Evolutionary conservation across 352 stramenopile species (phyloP).

Genomic region (Phytophthora colocasiae): DNA sequence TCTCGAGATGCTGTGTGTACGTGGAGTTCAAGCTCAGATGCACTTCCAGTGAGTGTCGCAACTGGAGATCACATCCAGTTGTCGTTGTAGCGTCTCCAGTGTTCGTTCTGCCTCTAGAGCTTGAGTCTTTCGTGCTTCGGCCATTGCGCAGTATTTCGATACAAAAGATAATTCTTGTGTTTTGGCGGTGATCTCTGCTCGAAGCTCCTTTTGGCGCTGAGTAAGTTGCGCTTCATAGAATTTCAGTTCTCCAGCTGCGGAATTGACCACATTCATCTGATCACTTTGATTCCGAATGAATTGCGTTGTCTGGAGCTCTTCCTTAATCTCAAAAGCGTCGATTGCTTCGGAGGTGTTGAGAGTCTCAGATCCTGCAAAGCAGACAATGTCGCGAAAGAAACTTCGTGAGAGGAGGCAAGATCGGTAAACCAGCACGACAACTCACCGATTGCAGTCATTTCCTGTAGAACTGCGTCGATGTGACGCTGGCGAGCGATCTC

Average conservation of each 20-base stretch:
- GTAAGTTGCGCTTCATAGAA: constrained; percentile 55
- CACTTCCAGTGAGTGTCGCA: background rate
- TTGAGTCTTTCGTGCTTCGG: constrained; percentile 41
- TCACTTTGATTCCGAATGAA: constrained; percentile 42
- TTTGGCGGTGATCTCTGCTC: constrained; percentile 42
- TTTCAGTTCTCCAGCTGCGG: constrained; percentile 39
- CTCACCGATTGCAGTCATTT: constrained; percentile 42
- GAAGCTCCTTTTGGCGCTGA: constrained; percentile 59
- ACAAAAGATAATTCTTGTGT: constrained; percentile 42
- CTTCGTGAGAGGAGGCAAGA: constrained; percentile 12
- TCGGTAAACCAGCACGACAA: constrained; percentile 16
- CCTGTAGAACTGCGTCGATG: constrained; percentile 37
- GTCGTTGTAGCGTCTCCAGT: constrained; percentile 46
- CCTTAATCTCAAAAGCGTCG: constrained; percentile 35
- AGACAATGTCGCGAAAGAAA: constrained; percentile 21
- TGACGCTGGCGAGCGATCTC: constrained; percentile 47
- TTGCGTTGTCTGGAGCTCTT: constrained; percentile 32
- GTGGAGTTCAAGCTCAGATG: constrained; percentile 10
- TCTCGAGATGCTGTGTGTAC: constrained; percentile 4
- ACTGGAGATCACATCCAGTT: constrained; percentile 34
- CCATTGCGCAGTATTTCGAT: constrained; percentile 44
- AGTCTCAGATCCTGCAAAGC: constrained; percentile 23
- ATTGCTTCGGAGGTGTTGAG: constrained; percentile 40
- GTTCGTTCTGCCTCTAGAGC: constrained; percentile 51
- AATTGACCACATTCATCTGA: constrained; percentile 34